Conservation (phyloP, 495 filamentous ascomycete genomes). For the Trichoderma reesei region DNA sequence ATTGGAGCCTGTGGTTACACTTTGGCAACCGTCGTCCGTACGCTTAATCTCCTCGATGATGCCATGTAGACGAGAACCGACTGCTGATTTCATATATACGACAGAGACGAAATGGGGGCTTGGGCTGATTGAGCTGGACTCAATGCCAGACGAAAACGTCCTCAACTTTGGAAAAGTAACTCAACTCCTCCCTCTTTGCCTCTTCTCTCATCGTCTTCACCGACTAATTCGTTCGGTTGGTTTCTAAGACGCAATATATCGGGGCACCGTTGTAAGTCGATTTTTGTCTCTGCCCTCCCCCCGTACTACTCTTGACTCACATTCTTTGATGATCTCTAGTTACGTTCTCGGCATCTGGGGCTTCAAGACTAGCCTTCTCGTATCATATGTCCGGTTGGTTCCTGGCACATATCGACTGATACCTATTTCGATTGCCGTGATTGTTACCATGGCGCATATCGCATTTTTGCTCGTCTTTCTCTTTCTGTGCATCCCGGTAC, state of each 20-base stretch:
- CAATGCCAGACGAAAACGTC: conserved; percentile 27
- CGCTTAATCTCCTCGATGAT: conserved; percentile 9
- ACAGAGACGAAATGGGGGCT: conserved; percentile 36
- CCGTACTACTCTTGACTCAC: neutral
- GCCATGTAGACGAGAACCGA: neutral
- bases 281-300: conserved; percentile 6
- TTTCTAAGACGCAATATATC: conserved; percentile 27
- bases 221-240: no score
- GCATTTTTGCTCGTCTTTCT: conserved; percentile 30
- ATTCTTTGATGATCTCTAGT: conserved; percentile 13
- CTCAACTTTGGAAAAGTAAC: conserved; percentile 29
- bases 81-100: neutral
- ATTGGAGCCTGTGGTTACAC: conserved; percentile 21
- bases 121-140: conserved; percentile 21
- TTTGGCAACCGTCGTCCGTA: conserved; percentile 22
- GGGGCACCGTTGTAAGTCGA: conserved; percentile 31
- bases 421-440: conserved; percentile 26
- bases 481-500: conserved; percentile 36
- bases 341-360: conserved; percentile 37
- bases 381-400: conserved; percentile 41
- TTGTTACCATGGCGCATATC: conserved; percentile 24
- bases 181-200: neutral
- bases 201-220: neutral
- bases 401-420: conserved; percentile 30
- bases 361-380: conserved; percentile 43